Evolutionary conservation across 208 protist genomes (phyloP).

Genomic region (Trypanosoma congolense): DNA sequence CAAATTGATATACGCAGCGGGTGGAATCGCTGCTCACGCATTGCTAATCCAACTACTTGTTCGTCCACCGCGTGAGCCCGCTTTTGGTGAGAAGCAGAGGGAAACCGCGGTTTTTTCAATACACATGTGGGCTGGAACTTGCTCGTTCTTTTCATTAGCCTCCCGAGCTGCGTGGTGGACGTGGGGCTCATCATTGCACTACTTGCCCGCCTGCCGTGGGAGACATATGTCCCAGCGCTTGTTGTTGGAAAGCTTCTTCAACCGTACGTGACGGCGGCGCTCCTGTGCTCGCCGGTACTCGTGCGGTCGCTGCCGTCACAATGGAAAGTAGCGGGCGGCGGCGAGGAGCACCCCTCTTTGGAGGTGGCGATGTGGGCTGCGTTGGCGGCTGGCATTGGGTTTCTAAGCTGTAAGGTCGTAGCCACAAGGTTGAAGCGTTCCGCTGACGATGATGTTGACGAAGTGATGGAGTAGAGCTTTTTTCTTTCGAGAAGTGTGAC

Average conservation of each 20-base stretch:
- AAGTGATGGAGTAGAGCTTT: no score
- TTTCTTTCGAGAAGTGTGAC: no score
- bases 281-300: conserved; percentile 30
- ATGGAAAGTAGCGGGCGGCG: background rate
- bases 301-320: background rate
- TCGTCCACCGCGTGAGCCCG: conserved; percentile 30
- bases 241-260: conserved; percentile 46
- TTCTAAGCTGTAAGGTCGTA: background rate
- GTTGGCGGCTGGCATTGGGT: background rate
- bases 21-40: conserved; percentile 39
- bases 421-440: background rate
- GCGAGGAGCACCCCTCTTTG: background rate
- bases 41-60: conserved; percentile 40
- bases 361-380: background rate
- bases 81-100: background rate
- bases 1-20: conserved; percentile 56
- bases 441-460: conserved; percentile 13
- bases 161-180: conserved; percentile 52
- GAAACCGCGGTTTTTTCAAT: conserved; percentile 26
- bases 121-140: conserved; percentile 31
- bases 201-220: conserved; percentile 28
- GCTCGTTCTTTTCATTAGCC: conserved; percentile 32
- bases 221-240: conserved; percentile 48
- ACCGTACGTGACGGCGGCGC: conserved; percentile 45
- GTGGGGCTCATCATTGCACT: conserved; percentile 42